phyloP scores from a whole-genome alignment of 176 grass and related monocot genomes.

The Oryza officinalis region DNA sequence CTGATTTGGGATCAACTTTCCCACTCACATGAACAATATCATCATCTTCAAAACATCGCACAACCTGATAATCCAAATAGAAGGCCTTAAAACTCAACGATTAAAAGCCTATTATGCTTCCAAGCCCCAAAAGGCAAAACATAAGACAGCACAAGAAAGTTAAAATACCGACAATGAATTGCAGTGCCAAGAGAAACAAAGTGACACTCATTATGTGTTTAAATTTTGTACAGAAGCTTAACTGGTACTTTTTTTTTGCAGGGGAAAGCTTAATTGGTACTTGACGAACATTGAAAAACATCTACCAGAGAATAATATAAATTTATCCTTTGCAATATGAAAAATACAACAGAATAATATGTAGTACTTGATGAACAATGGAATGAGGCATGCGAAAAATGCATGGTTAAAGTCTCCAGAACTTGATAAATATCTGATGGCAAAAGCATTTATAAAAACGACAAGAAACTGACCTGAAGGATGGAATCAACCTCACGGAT shows the following conservation, averaged over 20 bases:
- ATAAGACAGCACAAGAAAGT: not conserved
- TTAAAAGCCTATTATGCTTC: not conserved
- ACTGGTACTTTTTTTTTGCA: not conserved
- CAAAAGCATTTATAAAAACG: not conserved
- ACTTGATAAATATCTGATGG: conserved; percentile 22
- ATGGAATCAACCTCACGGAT: conserved; percentile 99
- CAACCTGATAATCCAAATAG: conserved; percentile 61
- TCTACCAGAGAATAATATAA: not conserved
- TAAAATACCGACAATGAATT: not conserved
- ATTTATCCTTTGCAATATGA: not conserved
- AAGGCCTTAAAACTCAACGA: not conserved
- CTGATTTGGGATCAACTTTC: conserved; percentile 92
- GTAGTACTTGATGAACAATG: not conserved
- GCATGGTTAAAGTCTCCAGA: not conserved
- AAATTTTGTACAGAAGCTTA: not conserved
- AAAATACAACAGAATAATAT: conserved; percentile 6
- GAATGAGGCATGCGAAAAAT: not conserved
- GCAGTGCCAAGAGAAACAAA: not conserved
- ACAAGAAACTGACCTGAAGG: conserved; percentile 68
- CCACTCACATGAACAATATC: conserved; percentile 96
- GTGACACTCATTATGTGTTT: not conserved
- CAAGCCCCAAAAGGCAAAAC: not conserved
- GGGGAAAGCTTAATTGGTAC: not conserved
- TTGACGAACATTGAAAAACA: not conserved
- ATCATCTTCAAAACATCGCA: conserved; percentile 96